These are phyloP conservation scores for Phytophthora sansomeana DNA, from an alignment of 352 stramenopile genomes.

Conservation along the genomic window DNA sequence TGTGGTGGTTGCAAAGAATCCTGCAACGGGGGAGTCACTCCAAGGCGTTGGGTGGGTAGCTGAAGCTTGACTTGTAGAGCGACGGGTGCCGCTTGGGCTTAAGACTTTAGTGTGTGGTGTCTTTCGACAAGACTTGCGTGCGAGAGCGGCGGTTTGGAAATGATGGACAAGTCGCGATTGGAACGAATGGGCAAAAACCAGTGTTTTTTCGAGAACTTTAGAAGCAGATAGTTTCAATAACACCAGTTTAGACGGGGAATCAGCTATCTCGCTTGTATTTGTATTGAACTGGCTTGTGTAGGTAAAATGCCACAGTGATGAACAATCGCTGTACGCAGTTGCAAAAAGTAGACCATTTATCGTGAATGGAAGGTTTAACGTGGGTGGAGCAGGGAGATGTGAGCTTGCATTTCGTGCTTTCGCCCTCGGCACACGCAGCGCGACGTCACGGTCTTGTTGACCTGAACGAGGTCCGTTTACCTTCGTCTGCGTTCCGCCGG, in stretches of 20 bases:
- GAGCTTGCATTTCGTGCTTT: slow-evolving; percentile 25
- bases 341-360: neutral
- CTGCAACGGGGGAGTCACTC: slow-evolving; percentile 43
- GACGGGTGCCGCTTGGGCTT: slow-evolving; percentile 12
- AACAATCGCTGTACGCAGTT: slow-evolving; percentile 5
- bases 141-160: slow-evolving; percentile 30
- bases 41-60: slow-evolving; percentile 48
- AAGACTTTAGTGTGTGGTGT: neutral
- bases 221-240: neutral
- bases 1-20: slow-evolving; percentile 29
- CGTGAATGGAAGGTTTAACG: slow-evolving; percentile 2
- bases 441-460: slow-evolving; percentile 5
- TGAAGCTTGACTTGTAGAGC: slow-evolving; percentile 10
- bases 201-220: slow-evolving; percentile 4
- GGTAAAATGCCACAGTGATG: neutral
- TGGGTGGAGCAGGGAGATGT: slow-evolving; percentile 25
- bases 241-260: slow-evolving; percentile 7
- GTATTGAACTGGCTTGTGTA: neutral
- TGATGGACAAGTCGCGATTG: slow-evolving; percentile 32
- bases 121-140: slow-evolving; percentile 29
- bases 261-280: neutral
- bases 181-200: slow-evolving; percentile 11
- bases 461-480: slow-evolving; percentile 11
- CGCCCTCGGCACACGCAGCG: slow-evolving; percentile 9
- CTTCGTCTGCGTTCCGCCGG: neutral